Evolutionary conservation across 768 basidiomycete species (phyloP).

Genomic region (Serpula lacrymans): DNA sequence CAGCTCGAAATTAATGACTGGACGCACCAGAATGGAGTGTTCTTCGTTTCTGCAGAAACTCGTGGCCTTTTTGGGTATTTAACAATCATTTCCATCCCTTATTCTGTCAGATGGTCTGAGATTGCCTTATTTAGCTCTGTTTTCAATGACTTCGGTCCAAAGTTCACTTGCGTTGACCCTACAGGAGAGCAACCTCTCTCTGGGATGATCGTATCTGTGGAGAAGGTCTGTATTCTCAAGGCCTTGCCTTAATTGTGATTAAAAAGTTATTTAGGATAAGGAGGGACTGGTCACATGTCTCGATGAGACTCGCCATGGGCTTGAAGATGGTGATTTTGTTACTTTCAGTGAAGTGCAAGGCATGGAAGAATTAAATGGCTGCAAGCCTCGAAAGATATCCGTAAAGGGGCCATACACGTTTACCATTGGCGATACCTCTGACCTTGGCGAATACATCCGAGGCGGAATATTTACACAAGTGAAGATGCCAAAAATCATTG

Average conservation of each 20-base stretch:
- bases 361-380: slow-evolving; percentile 86
- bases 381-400: slow-evolving; percentile 86
- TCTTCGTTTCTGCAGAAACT: slow-evolving; percentile 90
- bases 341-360: slow-evolving; percentile 96
- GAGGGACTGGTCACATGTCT: slow-evolving; percentile 95
- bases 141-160: slow-evolving; percentile 95
- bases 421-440: slow-evolving; percentile 87
- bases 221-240: slow-evolving; percentile 51
- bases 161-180: slow-evolving; percentile 95
- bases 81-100: not conserved
- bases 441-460: slow-evolving; percentile 68
- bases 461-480: slow-evolving; percentile 98
- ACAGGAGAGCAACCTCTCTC: slow-evolving; percentile 93
- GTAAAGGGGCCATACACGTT: slow-evolving; percentile 99
- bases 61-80: slow-evolving; percentile 91
- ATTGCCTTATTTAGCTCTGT: slow-evolving; percentile 54
- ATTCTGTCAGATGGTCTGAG: slow-evolving; percentile 5
- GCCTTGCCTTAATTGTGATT: not conserved
- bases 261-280: slow-evolving; percentile 47
- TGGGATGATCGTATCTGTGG: slow-evolving; percentile 96
- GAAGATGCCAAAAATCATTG: slow-evolving; percentile 95
- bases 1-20: slow-evolving; percentile 96
- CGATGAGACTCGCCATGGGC: slow-evolving; percentile 94
- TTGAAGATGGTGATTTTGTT: slow-evolving; percentile 98
- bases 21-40: slow-evolving; percentile 85